Evolutionary conservation across 768 basidiomycete species (phyloP), one percentile per base, ranked within the genome.

Genomic region (Kondoa malvinella): DNA sequence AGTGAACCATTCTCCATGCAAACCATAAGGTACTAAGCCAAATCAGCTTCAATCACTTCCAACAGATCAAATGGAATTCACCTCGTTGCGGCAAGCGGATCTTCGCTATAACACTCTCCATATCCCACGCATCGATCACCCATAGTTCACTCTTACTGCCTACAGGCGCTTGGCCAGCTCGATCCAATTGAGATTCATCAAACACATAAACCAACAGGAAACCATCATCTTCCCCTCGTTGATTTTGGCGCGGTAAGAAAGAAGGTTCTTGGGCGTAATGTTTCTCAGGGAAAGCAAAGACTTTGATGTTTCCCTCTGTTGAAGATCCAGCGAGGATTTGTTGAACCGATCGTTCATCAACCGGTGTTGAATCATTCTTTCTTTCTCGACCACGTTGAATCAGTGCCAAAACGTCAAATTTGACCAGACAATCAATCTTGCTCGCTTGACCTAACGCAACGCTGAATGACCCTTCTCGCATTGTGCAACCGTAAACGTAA

Each of bases 351-450:
- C 78, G 68, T 29, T 60, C 32, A 71, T 79, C 78, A 29, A 78
- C 76, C 15, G 17, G 27, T 58, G 56, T 68, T 69, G 0, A 21
- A 2, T n/a, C 66, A 57, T n/a, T 62, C 68, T 29, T 34, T 71
- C 57, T 66, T 75, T 29, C 70, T 74, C 60, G 67, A 34, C 21
- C 72, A 75, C 57, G 71, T 67, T 31, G n/a, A 68, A 56, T 16
- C 25, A 34, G 15, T 75, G 74, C 57, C 79, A 71, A 15, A 69
- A 64, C 77, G 67, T 79, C 74, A 34, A 78, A 32, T 73, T 78
- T 78, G 71, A 77, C 77, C n/a, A 79, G 66, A 62, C 76, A 77
- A 64, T 79, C 78, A n/a, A 79, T 77, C 67, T 79, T 79, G 2
- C 77, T 77, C 1, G 77, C 79, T 12, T 76, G 76, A 4, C 78